phyloP scores from a whole-genome alignment of 805 yeast genomes.

The Wickerhamomyces subpelliculosus region DNA sequence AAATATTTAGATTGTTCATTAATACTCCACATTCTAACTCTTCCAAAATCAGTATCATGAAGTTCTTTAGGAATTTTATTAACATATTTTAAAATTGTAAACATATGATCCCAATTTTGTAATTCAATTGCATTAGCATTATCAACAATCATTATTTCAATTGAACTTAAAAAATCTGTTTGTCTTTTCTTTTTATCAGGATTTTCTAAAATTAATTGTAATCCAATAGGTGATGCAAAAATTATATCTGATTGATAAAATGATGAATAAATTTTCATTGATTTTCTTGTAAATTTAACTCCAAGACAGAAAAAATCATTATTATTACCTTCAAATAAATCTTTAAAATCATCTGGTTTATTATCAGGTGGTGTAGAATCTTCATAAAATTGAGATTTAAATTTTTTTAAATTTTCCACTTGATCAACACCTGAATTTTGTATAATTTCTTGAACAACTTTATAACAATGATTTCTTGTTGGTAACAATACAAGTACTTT shows the following conservation, averaged over 20 bases:
- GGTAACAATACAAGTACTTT: conserved; percentile 80
- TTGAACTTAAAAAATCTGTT: conserved; percentile 79
- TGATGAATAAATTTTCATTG: conserved; percentile 75
- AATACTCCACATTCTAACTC: conserved; percentile 88
- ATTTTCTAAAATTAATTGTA: conserved; percentile 71
- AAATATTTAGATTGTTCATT: conserved; percentile 70
- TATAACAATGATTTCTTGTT: conserved; percentile 71
- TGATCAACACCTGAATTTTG: conserved; percentile 61
- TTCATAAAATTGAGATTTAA: conserved; percentile 60
- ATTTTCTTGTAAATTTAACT: conserved; percentile 82
- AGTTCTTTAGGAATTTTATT: conserved; percentile 74
- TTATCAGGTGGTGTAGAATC: conserved; percentile 34
- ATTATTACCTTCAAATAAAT: conserved; percentile 79
- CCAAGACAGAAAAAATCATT: conserved; percentile 91
- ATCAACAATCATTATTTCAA: conserved; percentile 76
- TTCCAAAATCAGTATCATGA: conserved; percentile 81
- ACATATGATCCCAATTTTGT: conserved; percentile 90
- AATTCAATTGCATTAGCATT: conserved; percentile 79
- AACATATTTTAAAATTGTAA: conserved; percentile 56
- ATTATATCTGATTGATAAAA: conserved; percentile 83
- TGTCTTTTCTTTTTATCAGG: conserved; percentile 51
- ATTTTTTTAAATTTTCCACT: conserved; percentile 74
- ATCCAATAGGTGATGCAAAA: conserved; percentile 87
- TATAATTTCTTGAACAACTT: conserved; percentile 56
- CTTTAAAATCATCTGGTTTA: conserved; percentile 82